Conservation (phyloP, 345 rosid genomes). For the Viola odorata region DNA sequence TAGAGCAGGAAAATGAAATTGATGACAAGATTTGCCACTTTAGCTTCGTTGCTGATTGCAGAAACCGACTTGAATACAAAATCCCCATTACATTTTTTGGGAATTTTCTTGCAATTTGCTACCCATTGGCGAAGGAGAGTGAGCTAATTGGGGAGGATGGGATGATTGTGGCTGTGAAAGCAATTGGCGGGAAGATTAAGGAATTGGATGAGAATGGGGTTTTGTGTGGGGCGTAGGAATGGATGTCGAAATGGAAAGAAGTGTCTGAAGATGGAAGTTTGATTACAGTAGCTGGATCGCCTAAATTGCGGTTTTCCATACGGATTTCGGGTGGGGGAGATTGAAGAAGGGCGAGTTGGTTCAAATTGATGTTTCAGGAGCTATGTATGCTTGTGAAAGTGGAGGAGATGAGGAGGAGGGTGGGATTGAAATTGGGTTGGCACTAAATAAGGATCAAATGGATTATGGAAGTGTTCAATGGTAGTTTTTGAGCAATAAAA, state of each 20-base stretch:
- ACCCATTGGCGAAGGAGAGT: slow-evolving; percentile 7
- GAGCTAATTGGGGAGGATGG: slow-evolving; percentile 28
- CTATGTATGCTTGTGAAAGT: slow-evolving; percentile 16
- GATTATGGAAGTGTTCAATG: slow-evolving; percentile 13
- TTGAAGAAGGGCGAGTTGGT: slow-evolving; percentile 24
- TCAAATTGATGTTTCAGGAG: slow-evolving; percentile 19
- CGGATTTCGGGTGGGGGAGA: slow-evolving; percentile 46
- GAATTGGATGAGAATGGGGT: slow-evolving; percentile 17
- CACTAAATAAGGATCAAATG: slow-evolving; percentile 16
- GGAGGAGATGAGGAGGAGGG: slow-evolving; percentile 17
- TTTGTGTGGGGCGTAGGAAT: slow-evolving; percentile 18
- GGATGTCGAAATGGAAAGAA: slow-evolving; percentile 8
- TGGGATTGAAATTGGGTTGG: slow-evolving; percentile 33
- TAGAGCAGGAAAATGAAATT: background rate
- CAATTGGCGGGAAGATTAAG: slow-evolving; percentile 19
- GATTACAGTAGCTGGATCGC: slow-evolving; percentile 28
- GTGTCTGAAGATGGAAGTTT: background rate
- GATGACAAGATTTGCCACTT: slow-evolving; percentile 13
- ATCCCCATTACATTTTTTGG: slow-evolving; percentile 32
- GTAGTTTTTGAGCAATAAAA: background rate
- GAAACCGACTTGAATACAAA: slow-evolving; percentile 12
- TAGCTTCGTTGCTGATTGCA: slow-evolving; percentile 17
- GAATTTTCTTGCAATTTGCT: slow-evolving; percentile 26
- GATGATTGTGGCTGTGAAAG: slow-evolving; percentile 28
- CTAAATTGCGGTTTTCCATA: slow-evolving; percentile 20